Conservation (phyloP, 495 filamentous ascomycete genomes). For the Elaphomyces granulatus region DNA sequence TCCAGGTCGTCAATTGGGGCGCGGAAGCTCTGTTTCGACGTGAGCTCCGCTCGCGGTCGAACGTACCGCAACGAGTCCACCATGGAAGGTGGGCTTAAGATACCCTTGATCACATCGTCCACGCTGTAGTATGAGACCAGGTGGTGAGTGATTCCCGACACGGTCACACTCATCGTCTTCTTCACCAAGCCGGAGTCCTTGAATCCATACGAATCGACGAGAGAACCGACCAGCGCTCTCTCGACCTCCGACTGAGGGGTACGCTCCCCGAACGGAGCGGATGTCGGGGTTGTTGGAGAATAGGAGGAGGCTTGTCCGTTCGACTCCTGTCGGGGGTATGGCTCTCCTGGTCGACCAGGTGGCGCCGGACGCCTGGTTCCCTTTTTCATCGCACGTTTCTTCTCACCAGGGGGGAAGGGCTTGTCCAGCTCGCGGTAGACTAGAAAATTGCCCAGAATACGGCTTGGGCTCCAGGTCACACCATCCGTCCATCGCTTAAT, state of each 20-base stretch:
- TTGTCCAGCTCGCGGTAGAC: constrained; percentile 79
- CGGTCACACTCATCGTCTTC: constrained; percentile 74
- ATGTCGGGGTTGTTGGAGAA: constrained; percentile 26
- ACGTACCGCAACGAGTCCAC: constrained; percentile 41
- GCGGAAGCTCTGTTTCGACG: constrained; percentile 56
- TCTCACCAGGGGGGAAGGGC: constrained; percentile 73
- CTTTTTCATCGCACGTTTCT: constrained; percentile 73
- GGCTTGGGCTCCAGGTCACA: constrained; percentile 76
- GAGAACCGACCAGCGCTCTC: constrained; percentile 60
- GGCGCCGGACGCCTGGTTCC: constrained; percentile 32
- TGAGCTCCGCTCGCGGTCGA: constrained; percentile 41
- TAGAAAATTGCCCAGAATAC: constrained; percentile 76
- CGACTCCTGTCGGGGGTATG: constrained; percentile 36
- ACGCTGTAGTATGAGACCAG: constrained; percentile 81
- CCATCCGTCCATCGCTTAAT: constrained; percentile 95
- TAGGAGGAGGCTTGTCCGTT: constrained; percentile 24
- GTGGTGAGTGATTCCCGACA: constrained; percentile 57
- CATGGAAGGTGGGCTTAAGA: constrained; percentile 46
- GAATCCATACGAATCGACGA: constrained; percentile 79
- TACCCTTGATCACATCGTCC: constrained; percentile 51
- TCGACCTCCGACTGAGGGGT: constrained; percentile 41
- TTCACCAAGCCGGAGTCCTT: constrained; percentile 74
- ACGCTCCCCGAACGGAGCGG: constrained; percentile 25
- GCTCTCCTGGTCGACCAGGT: constrained; percentile 32
- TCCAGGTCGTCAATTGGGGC: constrained; percentile 49